Percentiles rank a stretch among this genome's conserved stretches.
Conservation (phyloP, 2,329 filamentous ascomycete species). For the Zopfia rhizophila region DNA sequence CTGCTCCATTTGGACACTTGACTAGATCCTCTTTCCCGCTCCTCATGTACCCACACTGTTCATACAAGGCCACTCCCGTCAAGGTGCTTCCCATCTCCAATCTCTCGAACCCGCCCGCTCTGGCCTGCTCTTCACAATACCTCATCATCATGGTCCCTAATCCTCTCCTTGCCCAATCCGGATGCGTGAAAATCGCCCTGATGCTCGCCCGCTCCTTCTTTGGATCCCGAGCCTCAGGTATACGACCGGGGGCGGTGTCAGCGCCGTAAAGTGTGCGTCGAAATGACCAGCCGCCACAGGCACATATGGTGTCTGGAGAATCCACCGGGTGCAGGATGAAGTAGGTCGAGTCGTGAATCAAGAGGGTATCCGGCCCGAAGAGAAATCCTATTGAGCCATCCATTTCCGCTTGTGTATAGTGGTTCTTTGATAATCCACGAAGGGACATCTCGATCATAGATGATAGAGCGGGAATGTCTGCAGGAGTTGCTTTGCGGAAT, state of each 20-base stretch:
- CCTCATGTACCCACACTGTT: slow-evolving; percentile 46
- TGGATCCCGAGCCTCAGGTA: slow-evolving; percentile 43
- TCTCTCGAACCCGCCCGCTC: slow-evolving; percentile 37
- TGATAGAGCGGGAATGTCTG: slow-evolving; percentile 44
- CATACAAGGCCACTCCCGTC: slow-evolving; percentile 46
- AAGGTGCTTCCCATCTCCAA: slow-evolving; percentile 51
- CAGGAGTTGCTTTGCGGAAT: slow-evolving; percentile 40
- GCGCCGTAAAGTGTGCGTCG: slow-evolving; percentile 47
- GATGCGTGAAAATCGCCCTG: slow-evolving; percentile 49
- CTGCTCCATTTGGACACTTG: slow-evolving; percentile 46
- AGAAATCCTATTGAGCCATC: slow-evolving; percentile 50
- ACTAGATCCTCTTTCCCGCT: slow-evolving; percentile 47
- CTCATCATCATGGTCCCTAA: slow-evolving; percentile 52
- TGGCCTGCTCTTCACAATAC: slow-evolving; percentile 43
- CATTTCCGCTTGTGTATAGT: slow-evolving; percentile 46
- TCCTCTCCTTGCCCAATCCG: slow-evolving; percentile 38
- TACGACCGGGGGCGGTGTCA: slow-evolving; percentile 39
- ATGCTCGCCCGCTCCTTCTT: slow-evolving; percentile 43
- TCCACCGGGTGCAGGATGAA: slow-evolving; percentile 43
- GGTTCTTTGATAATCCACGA: slow-evolving; percentile 34
- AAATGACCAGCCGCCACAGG: slow-evolving; percentile 51
- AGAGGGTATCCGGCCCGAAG: slow-evolving; percentile 47
- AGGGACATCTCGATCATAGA: slow-evolving; percentile 42
- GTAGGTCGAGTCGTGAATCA: slow-evolving; percentile 45
- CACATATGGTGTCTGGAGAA: slow-evolving; percentile 35